Evolutionary conservation across 164 flowering plant species (phyloP), one percentile per base, ranked within the genome.

Genomic region (Chloranthus sessilifolius): DNA sequence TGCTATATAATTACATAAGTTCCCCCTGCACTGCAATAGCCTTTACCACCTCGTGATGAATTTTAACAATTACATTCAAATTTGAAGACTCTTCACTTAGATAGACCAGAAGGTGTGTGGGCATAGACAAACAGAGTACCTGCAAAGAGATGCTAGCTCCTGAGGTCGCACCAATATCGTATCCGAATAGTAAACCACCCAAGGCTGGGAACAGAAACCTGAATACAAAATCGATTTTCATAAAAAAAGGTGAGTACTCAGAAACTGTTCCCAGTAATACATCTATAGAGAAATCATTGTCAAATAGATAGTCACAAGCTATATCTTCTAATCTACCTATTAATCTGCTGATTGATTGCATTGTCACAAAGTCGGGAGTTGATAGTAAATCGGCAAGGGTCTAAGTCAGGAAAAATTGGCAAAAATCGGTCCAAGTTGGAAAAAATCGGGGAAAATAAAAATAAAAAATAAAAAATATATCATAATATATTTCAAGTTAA

Each of bases 81-180:
- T 3, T 2, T 25, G 40, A 37, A n/a, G 40, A 37, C 12, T n/a
- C 15, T n/a, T 30, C 34, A 30, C 4, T 7, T n/a, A n/a, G n/a
- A n/a, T n/a, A n/a, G n/a, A n/a, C 3, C 2, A n/a, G 31, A 27
- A 30, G 22, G 16, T n/a, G 21, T 31, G 31, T 10, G 4, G 7
- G 7, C 25, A 8, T 23, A 48, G 21, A 44, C 9, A 30, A 45
- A 39, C n/a, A 16, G 7, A 1, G 19, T 51, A 91, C 99, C 99
- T 79, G 96, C 65, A 92, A 53, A 31, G 99, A 82, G 64, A 92
- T 69, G 24, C 85, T 67, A 55, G 99, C 96, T 52, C 96, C 96
- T 40, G 96, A 92, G n/a, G 98, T 92, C 40, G 98, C 95, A 68
- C 98, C 98, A 64, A 92, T 92, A 64, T 92, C 98, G 76, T 88